Evolutionary conservation across 2,329 filamentous ascomycete genomes (phyloP), one percentile per base, ranked within the genome.

Genomic region (Akanthomyces dipterigenus): DNA sequence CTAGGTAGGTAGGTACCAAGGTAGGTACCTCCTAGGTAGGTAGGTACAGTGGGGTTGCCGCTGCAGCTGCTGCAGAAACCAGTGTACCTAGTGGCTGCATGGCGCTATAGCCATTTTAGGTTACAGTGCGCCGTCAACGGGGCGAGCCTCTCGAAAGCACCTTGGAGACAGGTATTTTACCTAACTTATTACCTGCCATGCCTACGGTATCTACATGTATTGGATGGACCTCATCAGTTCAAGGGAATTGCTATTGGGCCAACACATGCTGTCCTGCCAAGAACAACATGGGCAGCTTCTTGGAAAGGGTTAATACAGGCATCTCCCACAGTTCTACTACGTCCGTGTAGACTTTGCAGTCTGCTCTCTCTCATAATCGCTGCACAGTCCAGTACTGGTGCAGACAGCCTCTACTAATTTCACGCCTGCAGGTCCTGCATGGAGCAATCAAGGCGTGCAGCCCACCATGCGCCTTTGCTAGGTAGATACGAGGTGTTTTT

Each of bases 21-120:
- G n/a, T n/a, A n/a, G n/a, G n/a, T n/a, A n/a, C n/a, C n/a, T n/a
- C n/a, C n/a, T n/a, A n/a, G n/a, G n/a, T n/a, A n/a, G n/a, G n/a
- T n/a, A n/a, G n/a, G n/a, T n/a, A n/a, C n/a, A n/a, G n/a, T 45
- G 42, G 5, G 7, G n/a, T 11, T 5, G 42, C 42, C 6, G 42
- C 40, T n/a, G 2, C 20, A 28, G 38, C 24, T 43, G 24, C 18
- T 55, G 24, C 51, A 42, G 45, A 22, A 40, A 36, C 16, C 14
- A 43, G 18, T 18, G n/a, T n/a, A n/a, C n/a, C 43, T 49, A n/a
- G 58, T 54, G 61, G 54, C 54, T 57, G 53, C 40, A 62, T 55
- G 43, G 18, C 55, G 36, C 34, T 36, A 46, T 42, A 34, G 34
- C 36, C 31, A 16, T 20, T 22, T 22, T 49, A 8, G 20, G n/a